Evolutionary conservation across 352 stramenopile species (phyloP).

Genomic region (Phytophthora kernoviae): DNA sequence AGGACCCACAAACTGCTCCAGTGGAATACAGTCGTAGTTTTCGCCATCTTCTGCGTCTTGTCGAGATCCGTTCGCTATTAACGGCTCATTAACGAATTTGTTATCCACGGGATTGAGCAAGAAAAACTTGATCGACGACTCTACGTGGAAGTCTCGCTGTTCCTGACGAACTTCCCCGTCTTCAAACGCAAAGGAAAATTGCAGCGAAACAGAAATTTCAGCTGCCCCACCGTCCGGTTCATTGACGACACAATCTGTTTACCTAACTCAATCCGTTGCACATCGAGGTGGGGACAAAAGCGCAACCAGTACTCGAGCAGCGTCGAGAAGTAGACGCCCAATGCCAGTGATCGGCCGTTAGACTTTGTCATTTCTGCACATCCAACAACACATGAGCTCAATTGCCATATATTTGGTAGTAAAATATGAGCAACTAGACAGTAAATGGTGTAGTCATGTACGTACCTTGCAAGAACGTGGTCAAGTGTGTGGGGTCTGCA

Average conservation of each 20-base stretch:
- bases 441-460: too few species aligned
- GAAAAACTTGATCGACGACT: constrained; percentile 86
- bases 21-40: constrained; percentile 20
- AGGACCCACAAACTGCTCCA: constrained; percentile 76
- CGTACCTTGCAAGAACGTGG: constrained; percentile 61
- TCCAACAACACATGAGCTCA: constrained; percentile 3
- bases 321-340: constrained; percentile 76
- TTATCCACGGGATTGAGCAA: constrained; percentile 50
- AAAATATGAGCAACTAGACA: too few species aligned
- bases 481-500: constrained; percentile 43
- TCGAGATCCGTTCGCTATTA: background rate
- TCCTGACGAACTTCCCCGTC: constrained; percentile 3
- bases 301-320: constrained; percentile 75
- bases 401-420: background rate
- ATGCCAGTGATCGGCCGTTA: constrained; percentile 43
- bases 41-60: background rate
- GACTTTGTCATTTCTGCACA: constrained; percentile 40
- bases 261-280: constrained; percentile 51
- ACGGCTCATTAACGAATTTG: background rate
- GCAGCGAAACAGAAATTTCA: constrained; percentile 79
- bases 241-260: constrained; percentile 70
- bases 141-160: constrained; percentile 60
- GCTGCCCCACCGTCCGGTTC: constrained; percentile 70
- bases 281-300: constrained; percentile 47
- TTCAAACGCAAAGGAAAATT: constrained; percentile 14